Percentiles rank a stretch among this genome's conserved stretches.
Conservation (phyloP, 352 stramenopile genomes). For the Aphanomyces astaci region DNA sequence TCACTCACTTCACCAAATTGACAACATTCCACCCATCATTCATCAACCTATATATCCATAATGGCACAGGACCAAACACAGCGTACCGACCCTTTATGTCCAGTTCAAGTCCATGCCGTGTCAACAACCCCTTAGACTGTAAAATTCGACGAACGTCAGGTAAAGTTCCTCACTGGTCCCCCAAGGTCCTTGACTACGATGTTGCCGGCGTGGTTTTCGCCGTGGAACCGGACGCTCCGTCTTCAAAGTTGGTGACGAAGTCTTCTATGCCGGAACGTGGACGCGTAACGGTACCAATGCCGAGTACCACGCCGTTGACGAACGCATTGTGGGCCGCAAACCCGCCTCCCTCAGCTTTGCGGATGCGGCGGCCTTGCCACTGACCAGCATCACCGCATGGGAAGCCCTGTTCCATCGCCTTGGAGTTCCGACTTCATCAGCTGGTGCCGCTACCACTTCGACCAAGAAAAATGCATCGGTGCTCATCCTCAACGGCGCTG, state of each 20-base stretch:
- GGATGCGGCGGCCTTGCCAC: conserved; percentile 13
- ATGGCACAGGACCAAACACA: too few relatives aligned
- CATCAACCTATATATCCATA: too few relatives aligned
- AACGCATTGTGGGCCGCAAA: conserved; percentile 2
- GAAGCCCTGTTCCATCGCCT: conserved; percentile 16
- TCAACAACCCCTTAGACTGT: background rate
- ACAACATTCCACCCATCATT: too few relatives aligned
- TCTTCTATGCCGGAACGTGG: conserved; percentile 11
- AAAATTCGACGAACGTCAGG: background rate
- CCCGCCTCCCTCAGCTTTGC: conserved; percentile 7
- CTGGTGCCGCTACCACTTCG: background rate
- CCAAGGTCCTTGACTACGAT: conserved; percentile 12
- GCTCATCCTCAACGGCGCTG: conserved; percentile 1
- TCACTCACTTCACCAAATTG: too few relatives aligned
- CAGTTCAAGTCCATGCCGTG: background rate
- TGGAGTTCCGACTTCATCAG: too few relatives aligned
- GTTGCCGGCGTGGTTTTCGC: conserved; percentile 9
- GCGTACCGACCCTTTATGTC: too few relatives aligned
- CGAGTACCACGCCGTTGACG: background rate
- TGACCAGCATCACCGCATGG: conserved; percentile 9
- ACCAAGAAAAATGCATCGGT: background rate
- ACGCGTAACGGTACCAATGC: conserved; percentile 13
- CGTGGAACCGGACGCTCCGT: conserved; percentile 4
- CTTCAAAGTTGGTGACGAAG: conserved; percentile 19
- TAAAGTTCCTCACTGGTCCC: background rate